Evolutionary conservation across 1,139 yeast genomes (phyloP), one percentile per base, ranked within the genome.

Genomic region (Chernovozyma sophiae-reginae): DNA sequence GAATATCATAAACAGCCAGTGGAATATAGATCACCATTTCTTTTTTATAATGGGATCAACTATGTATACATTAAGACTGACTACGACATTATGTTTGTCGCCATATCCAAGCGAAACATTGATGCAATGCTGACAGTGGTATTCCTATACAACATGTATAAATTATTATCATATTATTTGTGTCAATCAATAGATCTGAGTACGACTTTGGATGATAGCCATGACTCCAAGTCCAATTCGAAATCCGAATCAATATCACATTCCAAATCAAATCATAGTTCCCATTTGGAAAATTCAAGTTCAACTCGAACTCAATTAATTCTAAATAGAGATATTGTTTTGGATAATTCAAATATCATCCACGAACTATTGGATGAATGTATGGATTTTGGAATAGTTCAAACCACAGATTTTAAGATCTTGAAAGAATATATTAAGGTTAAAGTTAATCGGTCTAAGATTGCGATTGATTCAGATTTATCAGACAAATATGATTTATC

Each of bases 351-450:
- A 34, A 61, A 60, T 35, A 52, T 70, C 31, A 57, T 70, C 10
- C 65, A 62, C 38, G 76, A 70, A 44, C 49, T 70, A 4, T 45
- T 70, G 18, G 76, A 70, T 39, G 76, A 70, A 43, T 68, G 74
- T 45, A 58, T 70, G 57, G 76, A 70, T 43, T 60, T 62, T 39
- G 76, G 76, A 6, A 48, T 69, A 4, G 49, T 66, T 12, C 76
- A 70, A 43, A 54, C 62, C 38, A 67, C 75, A 1, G 75, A 70
- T 45, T 68, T 60, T 46, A 69, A 66, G 41, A 61, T 70, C 24
- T 51, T 70, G 28, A 67, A 65, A 41, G 76, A 70, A 41, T 70
- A 65, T 46, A 69, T 70, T 37, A 70, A 69, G 45, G 60, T 67
- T 33, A 63, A 60, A 37, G 62, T 65, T 7, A 65, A 64, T 44